A percentile compares a stretch with the other conserved stretches of the same genome.
Evolutionary conservation across 2,329 filamentous ascomycete genomes (phyloP).

Genomic region (Microcyclospora tardicrescens): DNA sequence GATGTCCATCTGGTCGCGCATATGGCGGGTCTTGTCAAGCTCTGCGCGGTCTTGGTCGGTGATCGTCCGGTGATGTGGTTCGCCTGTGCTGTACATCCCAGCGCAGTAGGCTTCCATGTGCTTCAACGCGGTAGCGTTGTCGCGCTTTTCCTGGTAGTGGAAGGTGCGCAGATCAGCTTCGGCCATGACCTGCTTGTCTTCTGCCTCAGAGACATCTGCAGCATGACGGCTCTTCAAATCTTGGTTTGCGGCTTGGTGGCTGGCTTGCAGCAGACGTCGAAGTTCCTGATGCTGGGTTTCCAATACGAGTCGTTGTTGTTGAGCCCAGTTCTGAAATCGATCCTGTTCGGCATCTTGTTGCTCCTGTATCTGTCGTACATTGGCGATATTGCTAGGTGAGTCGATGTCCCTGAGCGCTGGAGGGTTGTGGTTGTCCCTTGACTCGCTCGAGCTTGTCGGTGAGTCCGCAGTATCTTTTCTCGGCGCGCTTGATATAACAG

Average conservation of each 20-base stretch:
- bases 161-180: conserved; percentile 30
- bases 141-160: conserved; percentile 30
- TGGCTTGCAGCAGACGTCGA: neutral
- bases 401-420: conserved; percentile 10
- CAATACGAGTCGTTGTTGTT: conserved; percentile 11
- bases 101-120: conserved; percentile 38
- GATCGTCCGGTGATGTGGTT: conserved; percentile 24
- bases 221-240: conserved; percentile 11
- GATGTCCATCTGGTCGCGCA: conserved; percentile 27
- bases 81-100: conserved; percentile 20
- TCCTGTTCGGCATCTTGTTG: conserved; percentile 19
- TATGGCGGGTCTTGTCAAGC: conserved; percentile 28
- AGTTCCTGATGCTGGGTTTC: conserved; percentile 9
- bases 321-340: conserved; percentile 17
- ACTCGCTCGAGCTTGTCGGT: conserved; percentile 10
- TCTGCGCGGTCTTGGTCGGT: conserved; percentile 33
- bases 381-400: conserved; percentile 11
- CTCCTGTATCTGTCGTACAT: conserved; percentile 14
- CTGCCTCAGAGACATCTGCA: conserved; percentile 20
- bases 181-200: conserved; percentile 30
- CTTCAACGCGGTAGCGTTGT: conserved; percentile 32
- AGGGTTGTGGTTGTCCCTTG: conserved; percentile 1
- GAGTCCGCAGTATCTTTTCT: conserved; percentile 2
- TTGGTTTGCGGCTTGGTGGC: neutral
- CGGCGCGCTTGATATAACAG: conserved; percentile 3